These are phyloP conservation scores for Ophiostoma piceae DNA, from an alignment of 2,329 filamentous ascomycete genomes.

Conservation along the genomic window DNA sequence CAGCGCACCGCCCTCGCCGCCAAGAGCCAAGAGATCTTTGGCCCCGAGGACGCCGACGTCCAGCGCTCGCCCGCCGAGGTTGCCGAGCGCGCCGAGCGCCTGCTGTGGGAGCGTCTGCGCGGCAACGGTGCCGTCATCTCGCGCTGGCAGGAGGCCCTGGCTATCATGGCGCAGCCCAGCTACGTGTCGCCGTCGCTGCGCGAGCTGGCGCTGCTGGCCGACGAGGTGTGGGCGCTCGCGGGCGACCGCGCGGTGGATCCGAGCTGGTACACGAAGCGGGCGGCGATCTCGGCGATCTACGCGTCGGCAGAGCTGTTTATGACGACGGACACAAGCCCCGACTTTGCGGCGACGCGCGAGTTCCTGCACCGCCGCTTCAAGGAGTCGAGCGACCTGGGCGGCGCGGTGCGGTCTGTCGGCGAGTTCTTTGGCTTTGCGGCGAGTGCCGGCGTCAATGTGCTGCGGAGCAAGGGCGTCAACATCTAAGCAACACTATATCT, in stretches of 20 bases:
- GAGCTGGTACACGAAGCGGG: slow-evolving; percentile 74
- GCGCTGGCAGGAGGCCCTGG: slow-evolving; percentile 86
- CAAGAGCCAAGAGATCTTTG: slow-evolving; percentile 39
- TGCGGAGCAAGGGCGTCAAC: slow-evolving; percentile 81
- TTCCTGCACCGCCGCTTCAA: slow-evolving; percentile 73
- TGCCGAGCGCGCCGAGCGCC: slow-evolving; percentile 59
- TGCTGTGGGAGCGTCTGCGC: slow-evolving; percentile 72
- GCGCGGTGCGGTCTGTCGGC: slow-evolving; percentile 57
- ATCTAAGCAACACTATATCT: slow-evolving; percentile 47
- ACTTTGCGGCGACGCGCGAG: slow-evolving; percentile 69
- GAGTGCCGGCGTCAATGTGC: slow-evolving; percentile 69
- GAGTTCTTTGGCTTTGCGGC: slow-evolving; percentile 82
- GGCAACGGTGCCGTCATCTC: slow-evolving; percentile 68
- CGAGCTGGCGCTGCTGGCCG: slow-evolving; percentile 76
- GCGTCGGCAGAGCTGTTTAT: slow-evolving; percentile 85
- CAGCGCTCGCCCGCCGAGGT: slow-evolving; percentile 37
- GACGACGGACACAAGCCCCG: slow-evolving; percentile 73
- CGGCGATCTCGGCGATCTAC: slow-evolving; percentile 52
- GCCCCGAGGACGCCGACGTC: slow-evolving; percentile 15
- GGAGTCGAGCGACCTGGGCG: slow-evolving; percentile 60
- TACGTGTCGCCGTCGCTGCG: slow-evolving; percentile 69
- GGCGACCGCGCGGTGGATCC: slow-evolving; percentile 77
- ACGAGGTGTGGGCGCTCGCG: slow-evolving; percentile 86
- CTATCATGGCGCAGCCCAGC: slow-evolving; percentile 79
- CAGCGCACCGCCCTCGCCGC: slow-evolving; percentile 57